Evolutionary conservation across 306 rosid genomes (phyloP).

Genomic region (Myrica gale): DNA sequence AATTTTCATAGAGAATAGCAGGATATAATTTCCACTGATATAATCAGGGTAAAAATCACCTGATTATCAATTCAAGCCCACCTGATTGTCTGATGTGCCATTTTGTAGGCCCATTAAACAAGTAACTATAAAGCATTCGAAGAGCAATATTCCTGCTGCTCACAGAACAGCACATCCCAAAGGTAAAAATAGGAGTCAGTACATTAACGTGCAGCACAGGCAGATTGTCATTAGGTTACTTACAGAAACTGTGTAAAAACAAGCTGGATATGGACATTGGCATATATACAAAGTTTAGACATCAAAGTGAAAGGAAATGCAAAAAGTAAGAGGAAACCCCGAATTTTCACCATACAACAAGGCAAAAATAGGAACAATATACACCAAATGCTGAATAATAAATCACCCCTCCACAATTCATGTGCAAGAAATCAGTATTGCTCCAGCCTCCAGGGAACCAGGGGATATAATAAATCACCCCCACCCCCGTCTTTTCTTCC

Average conservation of each 20-base stretch:
- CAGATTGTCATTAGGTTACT: not conserved
- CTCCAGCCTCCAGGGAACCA: too few species aligned
- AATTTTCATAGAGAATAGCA: too few species aligned
- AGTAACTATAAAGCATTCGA: not conserved
- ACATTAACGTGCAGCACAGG: constrained; percentile 14
- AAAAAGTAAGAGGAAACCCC: not conserved
- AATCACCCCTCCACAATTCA: not conserved
- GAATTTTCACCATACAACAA: not conserved
- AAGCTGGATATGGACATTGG: not conserved
- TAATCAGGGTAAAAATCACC: too few species aligned
- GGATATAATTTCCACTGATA: too few species aligned
- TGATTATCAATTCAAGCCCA: too few species aligned
- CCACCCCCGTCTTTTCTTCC: too few species aligned
- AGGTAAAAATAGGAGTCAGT: constrained; percentile 13
- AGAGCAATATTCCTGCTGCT: not conserved
- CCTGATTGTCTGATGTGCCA: not conserved
- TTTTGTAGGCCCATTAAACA: not conserved
- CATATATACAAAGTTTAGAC: not conserved
- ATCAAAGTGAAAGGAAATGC: not conserved
- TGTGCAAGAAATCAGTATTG: not conserved
- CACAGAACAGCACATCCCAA: not conserved
- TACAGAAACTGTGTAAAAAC: not conserved
- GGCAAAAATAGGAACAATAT: not conserved
- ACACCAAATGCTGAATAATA: not conserved
- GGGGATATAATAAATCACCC: too few species aligned